Conservation (phyloP, 176 grass and related monocot genomes). For the Puccinellia tenuiflora region DNA sequence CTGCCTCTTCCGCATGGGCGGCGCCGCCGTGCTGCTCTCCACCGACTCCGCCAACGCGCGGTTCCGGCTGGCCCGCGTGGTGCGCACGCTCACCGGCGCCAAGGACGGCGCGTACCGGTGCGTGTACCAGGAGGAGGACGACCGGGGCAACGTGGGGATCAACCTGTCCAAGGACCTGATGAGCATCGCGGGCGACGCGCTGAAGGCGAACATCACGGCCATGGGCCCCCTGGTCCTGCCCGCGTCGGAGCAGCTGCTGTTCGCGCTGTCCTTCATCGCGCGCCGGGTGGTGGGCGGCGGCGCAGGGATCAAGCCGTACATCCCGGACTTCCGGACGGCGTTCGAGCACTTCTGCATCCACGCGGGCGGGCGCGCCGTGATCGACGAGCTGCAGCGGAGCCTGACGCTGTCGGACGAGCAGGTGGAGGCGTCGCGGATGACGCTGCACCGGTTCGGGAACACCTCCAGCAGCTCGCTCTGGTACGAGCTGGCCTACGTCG, state of each 20-base stretch:
- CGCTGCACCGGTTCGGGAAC: constrained; percentile 77
- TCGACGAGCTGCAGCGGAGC: constrained; percentile 86
- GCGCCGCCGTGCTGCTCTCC: constrained; percentile 49
- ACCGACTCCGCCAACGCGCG: constrained; percentile 31
- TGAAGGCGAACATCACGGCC: constrained; percentile 62
- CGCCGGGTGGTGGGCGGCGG: constrained; percentile 29
- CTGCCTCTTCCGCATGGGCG: constrained; percentile 75
- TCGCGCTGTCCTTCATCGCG: constrained; percentile 46
- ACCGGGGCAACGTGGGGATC: constrained; percentile 32
- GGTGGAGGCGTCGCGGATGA: constrained; percentile 71
- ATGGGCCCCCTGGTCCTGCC: constrained; percentile 58
- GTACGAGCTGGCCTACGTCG: constrained; percentile 70
- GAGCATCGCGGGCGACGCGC: constrained; percentile 48
- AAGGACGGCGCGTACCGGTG: constrained; percentile 42
- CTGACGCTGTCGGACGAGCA: constrained; percentile 59
- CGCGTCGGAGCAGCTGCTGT: constrained; percentile 60
- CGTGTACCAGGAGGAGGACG: constrained; percentile 67
- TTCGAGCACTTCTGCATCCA: constrained; percentile 99
- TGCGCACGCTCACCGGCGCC: constrained; percentile 46
- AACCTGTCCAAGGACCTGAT: constrained; percentile 63
- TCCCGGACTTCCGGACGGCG: constrained; percentile 71
- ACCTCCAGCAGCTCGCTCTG: constrained; percentile 58
- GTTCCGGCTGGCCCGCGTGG: constrained; percentile 46
- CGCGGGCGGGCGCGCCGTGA: constrained; percentile 73
- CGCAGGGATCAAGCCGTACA: constrained; percentile 46